A percentile compares a stretch with the other conserved stretches of the same genome.
Evolutionary conservation across 2,329 filamentous ascomycete species (phyloP).

Genomic region (Cercospora sojina): DNA sequence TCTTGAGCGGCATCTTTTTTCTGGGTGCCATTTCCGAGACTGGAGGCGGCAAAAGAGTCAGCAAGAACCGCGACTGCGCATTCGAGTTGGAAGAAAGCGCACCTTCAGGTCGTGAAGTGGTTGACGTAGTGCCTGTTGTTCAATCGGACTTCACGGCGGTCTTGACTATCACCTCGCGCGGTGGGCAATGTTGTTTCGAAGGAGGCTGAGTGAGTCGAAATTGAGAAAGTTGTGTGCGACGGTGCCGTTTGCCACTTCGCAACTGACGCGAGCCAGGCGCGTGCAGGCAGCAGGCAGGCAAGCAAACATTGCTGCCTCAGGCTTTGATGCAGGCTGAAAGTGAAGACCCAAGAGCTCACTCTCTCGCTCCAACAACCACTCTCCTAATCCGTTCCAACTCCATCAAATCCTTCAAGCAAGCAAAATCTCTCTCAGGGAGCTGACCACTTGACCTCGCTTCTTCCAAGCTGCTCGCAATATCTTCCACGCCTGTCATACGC

Average conservation of each 20-base stretch:
- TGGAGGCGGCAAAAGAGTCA: background rate
- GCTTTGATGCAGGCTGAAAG: background rate
- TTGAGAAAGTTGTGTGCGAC: too few relatives aligned
- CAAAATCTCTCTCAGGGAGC: background rate
- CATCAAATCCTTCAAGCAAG: conserved; percentile 8
- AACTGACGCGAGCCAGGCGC: background rate
- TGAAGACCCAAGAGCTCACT: background rate
- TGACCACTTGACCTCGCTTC: background rate
- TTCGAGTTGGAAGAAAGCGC: background rate
- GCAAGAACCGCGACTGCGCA: background rate
- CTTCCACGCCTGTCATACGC: background rate
- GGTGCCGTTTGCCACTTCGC: too few relatives aligned
- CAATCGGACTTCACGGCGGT: too few relatives aligned
- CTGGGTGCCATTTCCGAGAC: background rate
- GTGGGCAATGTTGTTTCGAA: background rate
- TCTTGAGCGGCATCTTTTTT: background rate
- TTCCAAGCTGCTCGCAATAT: background rate
- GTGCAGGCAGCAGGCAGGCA: background rate
- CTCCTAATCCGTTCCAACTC: background rate
- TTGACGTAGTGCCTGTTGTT: too few relatives aligned
- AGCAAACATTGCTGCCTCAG: background rate
- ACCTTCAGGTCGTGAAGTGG: background rate
- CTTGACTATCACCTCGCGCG: background rate
- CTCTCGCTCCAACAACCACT: conserved; percentile 1
- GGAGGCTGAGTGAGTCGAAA: too few relatives aligned